Evolutionary conservation across 306 rosid species (phyloP).

Genomic region (Potentilla sterilis): DNA sequence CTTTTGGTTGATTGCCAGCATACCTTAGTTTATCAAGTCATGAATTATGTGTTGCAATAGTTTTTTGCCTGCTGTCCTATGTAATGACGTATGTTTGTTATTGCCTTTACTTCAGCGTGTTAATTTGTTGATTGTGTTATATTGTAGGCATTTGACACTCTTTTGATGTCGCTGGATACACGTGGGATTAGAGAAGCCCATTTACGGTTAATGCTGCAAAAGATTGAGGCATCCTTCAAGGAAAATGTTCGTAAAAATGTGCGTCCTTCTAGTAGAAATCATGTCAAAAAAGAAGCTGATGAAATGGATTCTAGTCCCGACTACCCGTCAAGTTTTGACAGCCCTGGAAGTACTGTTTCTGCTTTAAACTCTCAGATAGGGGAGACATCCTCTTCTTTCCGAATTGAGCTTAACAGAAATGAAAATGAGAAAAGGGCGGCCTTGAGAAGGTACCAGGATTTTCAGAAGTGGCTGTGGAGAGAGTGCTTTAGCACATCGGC

Average conservation of each 20-base stretch:
- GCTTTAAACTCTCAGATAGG: conserved; percentile 52
- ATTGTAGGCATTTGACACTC: conserved; percentile 79
- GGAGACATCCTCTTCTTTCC: conserved; percentile 70
- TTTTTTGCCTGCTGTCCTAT: conserved; percentile 6
- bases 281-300: conserved; percentile 52
- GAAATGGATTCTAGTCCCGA: conserved; percentile 46
- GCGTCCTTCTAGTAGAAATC: conserved; percentile 30
- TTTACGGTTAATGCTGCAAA: conserved; percentile 89
- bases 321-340: conserved; percentile 46
- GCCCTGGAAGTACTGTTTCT: conserved; percentile 67
- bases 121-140: conserved; percentile 22
- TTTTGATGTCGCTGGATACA: conserved; percentile 70
- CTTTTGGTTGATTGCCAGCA: not conserved
- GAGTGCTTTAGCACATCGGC: conserved; percentile 66
- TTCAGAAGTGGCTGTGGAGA: conserved; percentile 89
- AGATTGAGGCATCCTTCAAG: conserved; percentile 70
- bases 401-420: conserved; percentile 72
- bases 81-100: not conserved
- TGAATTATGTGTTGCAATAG: not conserved
- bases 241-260: conserved; percentile 60
- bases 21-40: not conserved
- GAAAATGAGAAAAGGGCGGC: conserved; percentile 77
- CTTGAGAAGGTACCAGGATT: conserved; percentile 75
- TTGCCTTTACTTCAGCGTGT: not conserved
- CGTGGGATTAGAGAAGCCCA: conserved; percentile 95